Percentiles rank a stretch among this genome's conserved stretches.
phyloP scores from a whole-genome alignment of 805 yeast genomes.

The Saturnispora saitoi region DNA sequence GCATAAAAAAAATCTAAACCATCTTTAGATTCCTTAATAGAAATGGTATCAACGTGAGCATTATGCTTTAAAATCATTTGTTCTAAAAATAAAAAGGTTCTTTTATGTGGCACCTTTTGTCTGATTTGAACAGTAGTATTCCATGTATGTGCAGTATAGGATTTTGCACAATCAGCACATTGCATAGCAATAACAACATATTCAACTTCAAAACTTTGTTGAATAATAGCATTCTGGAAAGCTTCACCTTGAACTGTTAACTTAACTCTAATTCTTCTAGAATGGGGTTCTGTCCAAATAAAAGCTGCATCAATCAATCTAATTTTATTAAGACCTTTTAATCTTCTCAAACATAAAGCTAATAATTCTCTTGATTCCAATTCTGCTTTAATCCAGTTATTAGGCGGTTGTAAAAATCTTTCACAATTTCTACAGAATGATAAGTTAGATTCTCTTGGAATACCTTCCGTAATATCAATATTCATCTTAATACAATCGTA shows the following conservation, averaged over 20 bases:
- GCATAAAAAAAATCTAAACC: constrained; percentile 92
- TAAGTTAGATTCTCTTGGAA: constrained; percentile 87
- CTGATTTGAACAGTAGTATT: constrained; percentile 95
- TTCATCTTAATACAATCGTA: constrained; percentile 92
- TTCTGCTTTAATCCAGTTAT: constrained; percentile 85
- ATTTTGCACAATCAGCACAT: constrained; percentile 97
- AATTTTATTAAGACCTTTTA: constrained; percentile 81
- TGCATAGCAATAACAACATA: constrained; percentile 91
- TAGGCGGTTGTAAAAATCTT: constrained; percentile 89
- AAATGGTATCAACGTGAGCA: constrained; percentile 89
- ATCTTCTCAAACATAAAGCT: constrained; percentile 80
- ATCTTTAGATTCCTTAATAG: constrained; percentile 86
- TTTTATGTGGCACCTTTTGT: constrained; percentile 93
- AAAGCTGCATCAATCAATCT: constrained; percentile 88
- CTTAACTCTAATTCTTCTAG: constrained; percentile 85
- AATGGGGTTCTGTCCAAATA: constrained; percentile 99
- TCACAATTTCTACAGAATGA: constrained; percentile 97
- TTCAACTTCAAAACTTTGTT: constrained; percentile 92
- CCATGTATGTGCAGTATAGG: constrained; percentile 96
- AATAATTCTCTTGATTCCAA: constrained; percentile 87
- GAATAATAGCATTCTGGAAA: constrained; percentile 80
- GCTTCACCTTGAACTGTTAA: constrained; percentile 97
- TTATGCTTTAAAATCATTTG: constrained; percentile 88
- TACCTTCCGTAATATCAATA: constrained; percentile 88
- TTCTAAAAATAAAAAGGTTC: constrained; percentile 92